Conservation (phyloP, 495 filamentous ascomycete species). For the Penicillium soppii region DNA sequence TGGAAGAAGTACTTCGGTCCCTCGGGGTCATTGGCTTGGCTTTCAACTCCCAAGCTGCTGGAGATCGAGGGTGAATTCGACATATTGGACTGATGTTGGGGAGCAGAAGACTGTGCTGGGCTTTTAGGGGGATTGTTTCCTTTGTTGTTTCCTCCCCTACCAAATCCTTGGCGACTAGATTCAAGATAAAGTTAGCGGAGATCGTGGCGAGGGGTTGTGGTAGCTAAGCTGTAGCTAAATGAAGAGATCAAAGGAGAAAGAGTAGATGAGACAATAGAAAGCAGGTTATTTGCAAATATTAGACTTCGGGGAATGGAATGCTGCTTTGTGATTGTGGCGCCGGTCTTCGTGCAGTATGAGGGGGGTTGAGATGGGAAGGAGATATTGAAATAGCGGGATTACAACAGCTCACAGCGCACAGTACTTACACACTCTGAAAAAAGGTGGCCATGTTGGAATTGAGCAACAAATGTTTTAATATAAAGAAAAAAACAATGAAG, state of each 20-base stretch:
- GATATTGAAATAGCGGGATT: slow-evolving; percentile 1
- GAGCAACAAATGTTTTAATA: slow-evolving; percentile 2
- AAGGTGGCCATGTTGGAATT: slow-evolving; percentile 65
- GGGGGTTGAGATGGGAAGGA: slow-evolving; percentile 13
- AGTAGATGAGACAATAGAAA: not conserved
- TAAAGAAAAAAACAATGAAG: slow-evolving; percentile 10
- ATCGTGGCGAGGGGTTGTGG: slow-evolving; percentile 16
- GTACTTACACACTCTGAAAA: slow-evolving; percentile 77
- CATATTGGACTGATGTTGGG: slow-evolving; percentile 40
- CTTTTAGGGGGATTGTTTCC: slow-evolving; percentile 49
- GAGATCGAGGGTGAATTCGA: slow-evolving; percentile 59
- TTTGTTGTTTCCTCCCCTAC: slow-evolving; percentile 53
- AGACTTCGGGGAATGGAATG: slow-evolving; percentile 17
- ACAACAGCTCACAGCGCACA: slow-evolving; percentile 2
- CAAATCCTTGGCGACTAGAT: slow-evolving; percentile 51
- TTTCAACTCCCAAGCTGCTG: slow-evolving; percentile 52
- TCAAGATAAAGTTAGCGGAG: slow-evolving; percentile 46
- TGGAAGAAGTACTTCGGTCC: slow-evolving; percentile 70
- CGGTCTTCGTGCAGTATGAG: slow-evolving; percentile 24
- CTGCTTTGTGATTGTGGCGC: slow-evolving; percentile 25
- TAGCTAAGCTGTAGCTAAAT: slow-evolving; percentile 16
- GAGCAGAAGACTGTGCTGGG: slow-evolving; percentile 47
- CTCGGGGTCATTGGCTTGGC: slow-evolving; percentile 52
- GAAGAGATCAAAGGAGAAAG: not conserved
- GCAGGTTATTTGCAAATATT: slow-evolving; percentile 4